These are phyloP conservation scores for Candida ulmi DNA, from an alignment of 805 yeast species.

Conservation along the genomic window DNA sequence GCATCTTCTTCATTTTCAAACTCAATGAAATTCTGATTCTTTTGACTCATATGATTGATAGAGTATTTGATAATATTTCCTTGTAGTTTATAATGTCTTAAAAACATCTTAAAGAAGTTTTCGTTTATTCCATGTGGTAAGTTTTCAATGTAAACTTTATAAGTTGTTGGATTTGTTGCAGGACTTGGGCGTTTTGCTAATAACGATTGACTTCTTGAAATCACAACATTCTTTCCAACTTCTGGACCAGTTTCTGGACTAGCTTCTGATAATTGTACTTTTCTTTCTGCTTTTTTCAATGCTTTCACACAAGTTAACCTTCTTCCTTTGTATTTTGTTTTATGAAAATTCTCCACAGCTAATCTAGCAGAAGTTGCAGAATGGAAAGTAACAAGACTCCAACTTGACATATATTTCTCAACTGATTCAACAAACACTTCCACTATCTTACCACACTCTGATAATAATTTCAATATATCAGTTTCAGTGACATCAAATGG, in stretches of 20 bases:
- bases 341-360: constrained; percentile 32
- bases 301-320: constrained; percentile 25
- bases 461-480: constrained; percentile 39
- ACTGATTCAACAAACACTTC: constrained; percentile 46
- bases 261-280: constrained; percentile 15
- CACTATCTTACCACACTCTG: constrained; percentile 42
- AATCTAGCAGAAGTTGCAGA: constrained; percentile 39
- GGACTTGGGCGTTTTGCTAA: too few relatives aligned
- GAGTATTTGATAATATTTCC: constrained; percentile 17
- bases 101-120: constrained; percentile 22
- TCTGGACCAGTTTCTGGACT: not conserved
- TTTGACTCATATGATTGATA: constrained; percentile 7
- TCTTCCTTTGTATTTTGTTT: constrained; percentile 22
- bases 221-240: too few relatives aligned
- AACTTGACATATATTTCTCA: constrained; percentile 25
- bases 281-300: constrained; percentile 11
- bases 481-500: constrained; percentile 34
- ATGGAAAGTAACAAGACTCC: constrained; percentile 46
- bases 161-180: not conserved
- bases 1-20: constrained; percentile 22
- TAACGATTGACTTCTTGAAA: not conserved
- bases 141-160: constrained; percentile 19
- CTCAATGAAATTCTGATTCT: constrained; percentile 19
- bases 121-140: constrained; percentile 22
- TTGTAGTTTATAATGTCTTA: constrained; percentile 17